Percentiles rank a stretch among this genome's conserved stretches.
Evolutionary conservation across 352 stramenopile genomes (phyloP).

Genomic region (Thalassiosira mediterranea): DNA sequence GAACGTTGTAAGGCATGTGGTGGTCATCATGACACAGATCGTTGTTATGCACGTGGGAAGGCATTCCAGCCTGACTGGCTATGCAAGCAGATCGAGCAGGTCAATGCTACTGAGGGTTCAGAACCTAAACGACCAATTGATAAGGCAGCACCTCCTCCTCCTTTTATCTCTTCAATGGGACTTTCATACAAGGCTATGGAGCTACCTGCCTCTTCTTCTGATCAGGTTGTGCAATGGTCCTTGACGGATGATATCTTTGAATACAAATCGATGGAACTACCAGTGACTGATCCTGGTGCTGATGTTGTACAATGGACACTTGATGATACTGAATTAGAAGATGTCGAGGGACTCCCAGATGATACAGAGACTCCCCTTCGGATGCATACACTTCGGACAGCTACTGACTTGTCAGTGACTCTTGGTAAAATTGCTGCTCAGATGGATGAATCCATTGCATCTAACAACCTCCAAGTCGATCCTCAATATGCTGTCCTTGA

Average conservation of each 20-base stretch:
- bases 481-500: constrained; percentile 6
- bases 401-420: neutral
- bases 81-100: neutral
- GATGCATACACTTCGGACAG: neutral
- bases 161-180: neutral
- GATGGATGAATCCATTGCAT: no score
- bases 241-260: no score
- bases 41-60: constrained; percentile 1
- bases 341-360: neutral
- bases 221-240: no score
- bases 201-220: neutral
- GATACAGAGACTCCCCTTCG: neutral
- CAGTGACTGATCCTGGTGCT: no score
- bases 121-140: neutral
- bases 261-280: no score
- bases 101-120: neutral
- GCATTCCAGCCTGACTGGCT: neutral
- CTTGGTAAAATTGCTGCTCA: neutral
- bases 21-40: neutral
- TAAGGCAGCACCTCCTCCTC: neutral
- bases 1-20: neutral
- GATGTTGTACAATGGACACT: neutral
- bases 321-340: neutral
- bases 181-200: neutral
- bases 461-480: neutral